Base-by-base conservation (phyloP, 805 yeast genomes). In the Candida manassasensis region DNA sequence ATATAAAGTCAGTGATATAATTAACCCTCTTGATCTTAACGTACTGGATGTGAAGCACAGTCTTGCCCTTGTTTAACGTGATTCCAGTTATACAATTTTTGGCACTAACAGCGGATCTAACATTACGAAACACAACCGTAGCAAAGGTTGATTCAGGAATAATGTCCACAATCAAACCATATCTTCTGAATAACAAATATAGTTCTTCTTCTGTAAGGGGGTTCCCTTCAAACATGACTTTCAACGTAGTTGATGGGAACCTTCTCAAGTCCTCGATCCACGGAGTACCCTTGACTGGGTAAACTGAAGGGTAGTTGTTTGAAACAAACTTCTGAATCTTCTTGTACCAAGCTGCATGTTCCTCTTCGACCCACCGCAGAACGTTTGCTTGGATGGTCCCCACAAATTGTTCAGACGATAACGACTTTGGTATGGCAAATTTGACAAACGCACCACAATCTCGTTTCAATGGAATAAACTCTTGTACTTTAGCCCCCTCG, bases 391-490 rank as follows among this genome's bases (percentile, higher is more conserved):
- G 73, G 18, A 86, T 67, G 41, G 60, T 56, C 2, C 68, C 50
- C 38, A 80, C 78, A 32, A 82, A 69, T 15, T 75, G 79, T 27
- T 73, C 69, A 4, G 72, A 60, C 4, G 72, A 60, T 36, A 57
- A 57, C 3, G 59, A 69, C 4, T 64, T 68, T 0, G 89, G 85
- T 19, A 84, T 75, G 19, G 64, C 57, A 48, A 82, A 82, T 44
- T 81, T 82, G 24, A 86, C 93, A 69, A 90, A 89, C 2, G 87
- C 96, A 29, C 97, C 97, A 35, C 97, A 96, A 52, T 93, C 98
- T 41, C 95, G 69, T 38, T 67, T 69, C 37, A 89, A 73, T 0
- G 93, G 83, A 21, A 81, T 75, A 19, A 86, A 69, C 2, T 79
- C 78, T 5, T 73, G 67, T 32, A 86, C 63, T 19, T 69, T 59